Percentiles rank a stretch among this genome's conserved stretches.
These are phyloP conservation scores for Hypoxylon sp. DNA, from an alignment of 2,329 filamentous ascomycete genomes.

Conservation along the genomic window DNA sequence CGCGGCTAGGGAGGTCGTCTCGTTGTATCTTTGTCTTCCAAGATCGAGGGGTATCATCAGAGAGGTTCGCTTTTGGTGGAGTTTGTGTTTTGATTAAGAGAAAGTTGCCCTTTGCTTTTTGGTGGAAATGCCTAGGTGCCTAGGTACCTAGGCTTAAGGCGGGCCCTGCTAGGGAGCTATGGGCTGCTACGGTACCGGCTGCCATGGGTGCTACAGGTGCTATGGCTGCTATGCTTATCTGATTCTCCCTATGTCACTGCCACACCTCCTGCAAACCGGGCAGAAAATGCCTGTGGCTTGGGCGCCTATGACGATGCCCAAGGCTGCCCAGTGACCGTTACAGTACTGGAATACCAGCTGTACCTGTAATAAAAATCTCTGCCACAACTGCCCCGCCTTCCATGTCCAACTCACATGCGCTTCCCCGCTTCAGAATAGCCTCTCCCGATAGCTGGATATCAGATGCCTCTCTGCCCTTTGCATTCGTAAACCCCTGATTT, in stretches of 20 bases:
- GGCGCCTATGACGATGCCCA: constrained; percentile 4
- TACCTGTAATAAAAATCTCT: constrained; percentile 32
- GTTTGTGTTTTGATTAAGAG: constrained; percentile 35
- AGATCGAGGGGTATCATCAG: constrained; percentile 39
- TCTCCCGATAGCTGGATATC: neutral
- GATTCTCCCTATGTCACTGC: neutral
- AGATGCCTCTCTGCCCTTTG: constrained; percentile 1
- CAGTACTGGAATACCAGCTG: too few relatives aligned
- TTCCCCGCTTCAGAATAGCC: constrained; percentile 12
- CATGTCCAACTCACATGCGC: constrained; percentile 12
- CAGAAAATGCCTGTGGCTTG: constrained; percentile 22
- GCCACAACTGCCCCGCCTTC: constrained; percentile 22
- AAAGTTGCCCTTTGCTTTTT: constrained; percentile 36
- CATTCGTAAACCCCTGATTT: constrained; percentile 18
- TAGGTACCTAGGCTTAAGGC: constrained; percentile 33
- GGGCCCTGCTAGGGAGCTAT: constrained; percentile 8
- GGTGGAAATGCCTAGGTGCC: too few relatives aligned
- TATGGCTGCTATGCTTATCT: too few relatives aligned
- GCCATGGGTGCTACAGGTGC: neutral
- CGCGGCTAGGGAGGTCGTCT: constrained; percentile 5
- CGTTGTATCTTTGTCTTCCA: constrained; percentile 17
- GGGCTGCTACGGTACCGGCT: neutral
- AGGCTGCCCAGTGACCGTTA: neutral
- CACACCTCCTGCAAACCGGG: neutral
- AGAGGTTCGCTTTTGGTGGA: constrained; percentile 19